Evolutionary conservation across 805 yeast species (phyloP).

Genomic region (Cyberlindnera amylophila): DNA sequence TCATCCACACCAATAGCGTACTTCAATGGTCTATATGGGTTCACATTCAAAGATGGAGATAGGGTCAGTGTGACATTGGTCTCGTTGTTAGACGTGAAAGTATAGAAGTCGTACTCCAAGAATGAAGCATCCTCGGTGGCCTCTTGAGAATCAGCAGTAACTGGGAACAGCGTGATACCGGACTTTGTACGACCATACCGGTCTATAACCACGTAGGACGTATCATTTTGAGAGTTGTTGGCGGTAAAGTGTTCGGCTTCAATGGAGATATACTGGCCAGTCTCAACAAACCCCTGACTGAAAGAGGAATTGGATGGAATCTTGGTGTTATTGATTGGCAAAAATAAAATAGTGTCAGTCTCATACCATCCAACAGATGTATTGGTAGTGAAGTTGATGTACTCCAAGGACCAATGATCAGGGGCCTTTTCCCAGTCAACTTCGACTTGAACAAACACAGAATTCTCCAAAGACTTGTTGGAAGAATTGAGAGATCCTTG

Average conservation of each 20-base stretch:
- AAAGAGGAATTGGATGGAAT: conserved; percentile 6
- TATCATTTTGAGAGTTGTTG: conserved; percentile 5
- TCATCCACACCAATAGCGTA: conserved; percentile 13
- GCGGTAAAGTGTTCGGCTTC: conserved; percentile 14
- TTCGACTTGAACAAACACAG: conserved; percentile 5
- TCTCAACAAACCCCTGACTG: conserved; percentile 11
- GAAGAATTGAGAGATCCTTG: conserved; percentile 7
- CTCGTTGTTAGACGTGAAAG: conserved; percentile 10
- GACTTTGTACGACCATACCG: conserved; percentile 12
- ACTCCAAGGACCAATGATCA: conserved; percentile 8
- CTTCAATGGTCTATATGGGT: conserved; percentile 14
- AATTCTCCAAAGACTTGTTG: conserved; percentile 9
- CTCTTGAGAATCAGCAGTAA: conserved; percentile 11
- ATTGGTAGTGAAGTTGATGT: conserved; percentile 15
- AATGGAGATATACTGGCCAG: conserved; percentile 13
- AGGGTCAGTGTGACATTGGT: conserved; percentile 11
- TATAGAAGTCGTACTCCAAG: conserved; percentile 10
- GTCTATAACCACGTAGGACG: conserved; percentile 9
- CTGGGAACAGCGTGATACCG: conserved; percentile 15
- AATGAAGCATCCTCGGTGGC: conserved; percentile 7
- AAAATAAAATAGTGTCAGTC: conserved; percentile 5
- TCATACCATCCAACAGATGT: conserved; percentile 6
- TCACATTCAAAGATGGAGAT: conserved; percentile 11
- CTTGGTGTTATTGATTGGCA: conserved; percentile 14
- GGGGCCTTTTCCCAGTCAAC: conserved; percentile 18